Evolutionary conservation across 2,329 filamentous ascomycete species (phyloP), one percentile per base, ranked within the genome.

Genomic region (Stachybotrys echinatus): DNA sequence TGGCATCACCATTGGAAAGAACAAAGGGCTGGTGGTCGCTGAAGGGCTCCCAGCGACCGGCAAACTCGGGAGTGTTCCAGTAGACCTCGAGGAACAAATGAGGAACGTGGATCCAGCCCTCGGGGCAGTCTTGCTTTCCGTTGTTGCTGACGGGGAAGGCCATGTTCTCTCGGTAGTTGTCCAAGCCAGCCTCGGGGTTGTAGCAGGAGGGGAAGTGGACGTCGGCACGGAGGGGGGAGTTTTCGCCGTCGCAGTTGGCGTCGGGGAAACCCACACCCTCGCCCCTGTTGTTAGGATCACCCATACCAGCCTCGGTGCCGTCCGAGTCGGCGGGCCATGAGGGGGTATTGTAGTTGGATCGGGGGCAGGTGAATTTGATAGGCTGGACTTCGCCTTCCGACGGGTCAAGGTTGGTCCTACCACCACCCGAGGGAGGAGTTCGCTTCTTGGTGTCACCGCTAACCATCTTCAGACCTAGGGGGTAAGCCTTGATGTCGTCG

Each of bases 121-220:
- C 53, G 27, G 79, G 79, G 65, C 80, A 84, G 68, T 82, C 74
- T 46, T 66, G 57, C 58, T 76, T 74, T 50, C 77, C 78, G 52
- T 73, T 70, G 45, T 65, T 62, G 21, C 54, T 63, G 45, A 67
- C 63, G n/a, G 85, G 86, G 61, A 80, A 89, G 20, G 71, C 75
- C 75, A 85, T 85, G 72, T 89, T 88, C 57, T 74, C 77, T 61
- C 76, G 72, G 72, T 81, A 83, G 68, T 84, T 74, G 27, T 74
- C 68, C 39, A 84, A 71, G 50, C 79, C 82, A 44, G 77, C 73
- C 40, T 76, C 64, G 23, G 85, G 85, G 66, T 89, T 79, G 77
- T 87, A 89, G 74, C 86, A 89, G 6, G 83, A 84, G 6, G 86
- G 86, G 70, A 89, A 87, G 72, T 87, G 85, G 39, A 88, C 70